Evolutionary conservation across 2,329 filamentous ascomycete genomes (phyloP).

Genomic region (Pleomassaria siparia): DNA sequence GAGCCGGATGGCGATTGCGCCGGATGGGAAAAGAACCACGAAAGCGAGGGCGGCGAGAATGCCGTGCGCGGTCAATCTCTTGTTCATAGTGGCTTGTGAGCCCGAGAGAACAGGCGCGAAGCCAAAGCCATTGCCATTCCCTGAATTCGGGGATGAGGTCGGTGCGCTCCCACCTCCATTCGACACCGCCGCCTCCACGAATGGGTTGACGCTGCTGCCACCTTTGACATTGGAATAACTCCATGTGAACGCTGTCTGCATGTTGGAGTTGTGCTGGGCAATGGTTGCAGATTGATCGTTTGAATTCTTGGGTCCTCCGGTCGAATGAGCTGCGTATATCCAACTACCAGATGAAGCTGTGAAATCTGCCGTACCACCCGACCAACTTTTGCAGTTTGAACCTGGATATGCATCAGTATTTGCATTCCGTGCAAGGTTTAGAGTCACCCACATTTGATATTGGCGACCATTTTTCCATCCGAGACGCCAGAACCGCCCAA

Average conservation of each 20-base stretch:
- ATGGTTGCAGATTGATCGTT: slow-evolving; percentile 49
- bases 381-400: slow-evolving; percentile 57
- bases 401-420: slow-evolving; percentile 33
- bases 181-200: slow-evolving; percentile 33
- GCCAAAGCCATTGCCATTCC: too few species aligned
- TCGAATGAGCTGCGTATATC: slow-evolving; percentile 53
- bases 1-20: slow-evolving; percentile 47
- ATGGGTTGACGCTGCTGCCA: slow-evolving; percentile 50
- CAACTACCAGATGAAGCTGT: slow-evolving; percentile 47
- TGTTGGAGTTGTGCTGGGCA: slow-evolving; percentile 46
- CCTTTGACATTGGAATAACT: slow-evolving; percentile 54
- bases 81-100: slow-evolving; percentile 7
- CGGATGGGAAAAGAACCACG: slow-evolving; percentile 49
- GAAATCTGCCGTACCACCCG: slow-evolving; percentile 55
- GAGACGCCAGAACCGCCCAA: slow-evolving; percentile 57
- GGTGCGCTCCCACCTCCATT: too few species aligned
- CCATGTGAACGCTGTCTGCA: slow-evolving; percentile 43
- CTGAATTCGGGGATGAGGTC: not conserved
- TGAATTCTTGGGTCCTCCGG: slow-evolving; percentile 51
- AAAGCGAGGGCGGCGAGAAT: slow-evolving; percentile 48
- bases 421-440: not conserved
- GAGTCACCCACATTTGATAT: slow-evolving; percentile 52
- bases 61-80: slow-evolving; percentile 48
- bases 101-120: slow-evolving; percentile 18
- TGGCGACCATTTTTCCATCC: slow-evolving; percentile 57